Percentiles rank a stretch among this genome's conserved stretches.
Conservation (phyloP, 345 rosid genomes). For the Eucalyptus polybractea region DNA sequence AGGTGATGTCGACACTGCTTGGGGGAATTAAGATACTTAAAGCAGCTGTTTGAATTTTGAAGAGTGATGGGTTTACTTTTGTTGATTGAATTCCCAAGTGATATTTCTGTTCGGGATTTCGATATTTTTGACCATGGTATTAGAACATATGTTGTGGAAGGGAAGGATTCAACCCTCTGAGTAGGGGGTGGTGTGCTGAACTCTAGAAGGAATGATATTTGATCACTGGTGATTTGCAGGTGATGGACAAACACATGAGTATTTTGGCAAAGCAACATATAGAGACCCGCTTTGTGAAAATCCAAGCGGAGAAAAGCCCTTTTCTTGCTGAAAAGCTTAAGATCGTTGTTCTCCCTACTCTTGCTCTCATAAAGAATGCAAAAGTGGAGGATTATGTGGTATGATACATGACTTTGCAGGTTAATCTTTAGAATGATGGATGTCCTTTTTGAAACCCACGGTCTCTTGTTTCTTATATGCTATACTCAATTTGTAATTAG, state of each 20-base stretch:
- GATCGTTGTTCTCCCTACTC: constrained; percentile 89
- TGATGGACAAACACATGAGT: constrained; percentile 86
- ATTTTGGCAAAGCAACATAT: constrained; percentile 81
- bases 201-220: not conserved
- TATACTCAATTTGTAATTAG: constrained; percentile 6
- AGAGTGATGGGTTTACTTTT: not conserved
- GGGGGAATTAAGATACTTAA: not conserved
- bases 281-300: constrained; percentile 92
- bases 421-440: not conserved
- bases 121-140: not conserved
- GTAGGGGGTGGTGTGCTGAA: not conserved
- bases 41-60: not conserved
- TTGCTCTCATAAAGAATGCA: constrained; percentile 88
- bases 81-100: not conserved
- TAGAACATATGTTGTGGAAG: not conserved
- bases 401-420: not conserved
- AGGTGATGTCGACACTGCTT: not conserved
- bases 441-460: not conserved
- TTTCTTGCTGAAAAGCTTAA: constrained; percentile 89
- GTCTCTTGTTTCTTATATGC: not conserved
- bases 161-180: not conserved
- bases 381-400: constrained; percentile 99
- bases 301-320: constrained; percentile 98
- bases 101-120: not conserved
- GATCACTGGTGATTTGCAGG: constrained; percentile 30